Base-by-base conservation (phyloP, 805 yeast species). In the Saccharomycopsis sp. region DNA sequence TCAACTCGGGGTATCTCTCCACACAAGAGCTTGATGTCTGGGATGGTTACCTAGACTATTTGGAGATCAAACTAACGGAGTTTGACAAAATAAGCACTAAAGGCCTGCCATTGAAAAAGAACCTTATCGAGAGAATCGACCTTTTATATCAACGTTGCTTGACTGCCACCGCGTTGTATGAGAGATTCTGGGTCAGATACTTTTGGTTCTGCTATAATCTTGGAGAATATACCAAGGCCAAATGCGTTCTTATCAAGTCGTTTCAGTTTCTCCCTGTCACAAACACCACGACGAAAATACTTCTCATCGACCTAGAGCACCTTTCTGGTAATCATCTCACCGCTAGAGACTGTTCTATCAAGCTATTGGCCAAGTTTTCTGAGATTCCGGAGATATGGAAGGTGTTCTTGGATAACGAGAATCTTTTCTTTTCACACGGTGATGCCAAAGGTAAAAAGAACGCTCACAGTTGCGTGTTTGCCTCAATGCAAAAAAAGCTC, bases 21-120 rank as follows among this genome's bases (percentile, higher is more conserved):
- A 59, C 51, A 62, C 77, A 79, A 53, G 87, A 86, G 62, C 65
- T 85, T 20, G 78, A 76, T 18, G 73, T 71, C 9, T 86, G 96
- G 83, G 79, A 76, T 55, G 67, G 73, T 29, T 89, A 85, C 67
- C 64, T 87, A 41, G 77, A 77, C 61, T 80, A 75, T 57, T 70
- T 81, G 41, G 89, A 85, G 62, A 64, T 61, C 3, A 54, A 50
- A 40, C 41, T 56, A 50, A 37, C 44, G 18, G 53, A 23, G 8
- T 24, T 41, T 16, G 16, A 44, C 14, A 15, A 51, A 57, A 12
- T 47, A 56, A 20, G 16, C 67, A 65, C 65, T 44, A 55, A 64
- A 16, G 47, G 56, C 1, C 23, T 44, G 9, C 37, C 55, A 5
- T 64, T 67, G 24, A 66, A 67, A 55, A 58, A 60, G 3, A 55